A percentile compares a stretch with the other conserved stretches of the same genome.
Evolutionary conservation across 352 stramenopile species (phyloP).

Genomic region (Pseudoperonospora humuli): DNA sequence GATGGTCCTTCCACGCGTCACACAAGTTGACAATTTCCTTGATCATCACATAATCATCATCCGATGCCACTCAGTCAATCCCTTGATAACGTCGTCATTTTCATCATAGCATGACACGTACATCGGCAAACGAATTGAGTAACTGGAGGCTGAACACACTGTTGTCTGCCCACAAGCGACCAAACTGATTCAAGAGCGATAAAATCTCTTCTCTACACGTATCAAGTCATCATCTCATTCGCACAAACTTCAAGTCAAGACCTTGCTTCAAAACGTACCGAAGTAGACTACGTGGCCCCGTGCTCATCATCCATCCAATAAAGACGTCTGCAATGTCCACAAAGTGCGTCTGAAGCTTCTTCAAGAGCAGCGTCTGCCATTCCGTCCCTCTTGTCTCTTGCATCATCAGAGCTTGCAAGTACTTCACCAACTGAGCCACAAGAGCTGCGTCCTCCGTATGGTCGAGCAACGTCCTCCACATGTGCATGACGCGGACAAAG

Average conservation of each 20-base stretch:
- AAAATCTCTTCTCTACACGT: constrained; percentile 40
- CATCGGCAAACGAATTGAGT: constrained; percentile 48
- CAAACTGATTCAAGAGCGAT: constrained; percentile 35
- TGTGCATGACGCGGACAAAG: constrained; percentile 25
- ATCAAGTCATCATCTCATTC: neutral
- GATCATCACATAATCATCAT: neutral
- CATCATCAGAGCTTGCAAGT: constrained; percentile 22
- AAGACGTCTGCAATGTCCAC: constrained; percentile 63
- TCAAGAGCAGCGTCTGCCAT: constrained; percentile 25
- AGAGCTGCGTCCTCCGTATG: constrained; percentile 33
- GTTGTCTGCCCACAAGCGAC: constrained; percentile 54
- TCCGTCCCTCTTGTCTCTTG: constrained; percentile 2
- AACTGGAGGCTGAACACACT: constrained; percentile 66
- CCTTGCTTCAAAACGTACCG: constrained; percentile 27
- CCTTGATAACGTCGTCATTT: neutral
- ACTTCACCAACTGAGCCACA: constrained; percentile 34
- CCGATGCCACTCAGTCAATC: neutral
- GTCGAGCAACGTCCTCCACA: constrained; percentile 48
- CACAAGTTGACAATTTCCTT: constrained; percentile 47
- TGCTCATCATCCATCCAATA: constrained; percentile 58
- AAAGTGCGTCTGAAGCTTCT: constrained; percentile 58
- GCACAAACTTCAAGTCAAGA: too few relatives aligned
- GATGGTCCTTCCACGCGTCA: constrained; percentile 16
- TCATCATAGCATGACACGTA: constrained; percentile 14
- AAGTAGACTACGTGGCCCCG: constrained; percentile 22